These are phyloP conservation scores for Papiliotrema laurentii DNA, from an alignment of 1,284 basidiomycete species.

Conservation along the genomic window DNA sequence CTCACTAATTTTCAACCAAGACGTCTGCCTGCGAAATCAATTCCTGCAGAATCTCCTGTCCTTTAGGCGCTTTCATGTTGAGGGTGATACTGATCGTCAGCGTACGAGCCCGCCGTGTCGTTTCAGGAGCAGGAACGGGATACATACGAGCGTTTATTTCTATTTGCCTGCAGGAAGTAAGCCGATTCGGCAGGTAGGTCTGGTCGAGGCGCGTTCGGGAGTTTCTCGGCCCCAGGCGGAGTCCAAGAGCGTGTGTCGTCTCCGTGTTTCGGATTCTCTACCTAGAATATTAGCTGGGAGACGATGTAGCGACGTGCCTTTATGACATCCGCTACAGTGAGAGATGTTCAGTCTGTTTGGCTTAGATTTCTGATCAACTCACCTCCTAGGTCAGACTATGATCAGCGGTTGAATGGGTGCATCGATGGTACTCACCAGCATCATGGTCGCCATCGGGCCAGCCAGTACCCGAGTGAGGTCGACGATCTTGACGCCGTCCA, in stretches of 20 bases:
- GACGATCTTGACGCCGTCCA: constrained; percentile 72
- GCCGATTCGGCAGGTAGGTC: constrained; percentile 85
- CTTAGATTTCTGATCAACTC: neutral
- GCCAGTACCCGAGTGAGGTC: constrained; percentile 86
- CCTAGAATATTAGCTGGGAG: constrained; percentile 45
- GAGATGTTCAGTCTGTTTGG: too few species aligned
- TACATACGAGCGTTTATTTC: constrained; percentile 72
- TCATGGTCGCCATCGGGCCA: constrained; percentile 84
- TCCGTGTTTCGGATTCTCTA: constrained; percentile 72
- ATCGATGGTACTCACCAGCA: constrained; percentile 62
- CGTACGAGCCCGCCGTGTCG: neutral
- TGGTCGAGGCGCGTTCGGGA: constrained; percentile 43
- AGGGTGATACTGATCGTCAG: constrained; percentile 59
- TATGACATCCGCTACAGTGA: constrained; percentile 75
- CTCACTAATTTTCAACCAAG: constrained; percentile 80
- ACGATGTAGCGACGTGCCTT: constrained; percentile 50
- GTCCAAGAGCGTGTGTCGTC: constrained; percentile 88
- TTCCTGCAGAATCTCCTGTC: constrained; percentile 69
- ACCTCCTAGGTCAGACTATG: constrained; percentile 31
- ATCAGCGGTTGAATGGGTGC: constrained; percentile 5
- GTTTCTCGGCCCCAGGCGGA: constrained; percentile 68
- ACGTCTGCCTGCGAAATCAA: constrained; percentile 75
- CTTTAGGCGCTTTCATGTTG: constrained; percentile 76
- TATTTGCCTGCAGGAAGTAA: constrained; percentile 84
- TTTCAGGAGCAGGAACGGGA: neutral